These are phyloP conservation scores for Candida caryicola DNA, from an alignment of 805 yeast species.

Conservation along the genomic window DNA sequence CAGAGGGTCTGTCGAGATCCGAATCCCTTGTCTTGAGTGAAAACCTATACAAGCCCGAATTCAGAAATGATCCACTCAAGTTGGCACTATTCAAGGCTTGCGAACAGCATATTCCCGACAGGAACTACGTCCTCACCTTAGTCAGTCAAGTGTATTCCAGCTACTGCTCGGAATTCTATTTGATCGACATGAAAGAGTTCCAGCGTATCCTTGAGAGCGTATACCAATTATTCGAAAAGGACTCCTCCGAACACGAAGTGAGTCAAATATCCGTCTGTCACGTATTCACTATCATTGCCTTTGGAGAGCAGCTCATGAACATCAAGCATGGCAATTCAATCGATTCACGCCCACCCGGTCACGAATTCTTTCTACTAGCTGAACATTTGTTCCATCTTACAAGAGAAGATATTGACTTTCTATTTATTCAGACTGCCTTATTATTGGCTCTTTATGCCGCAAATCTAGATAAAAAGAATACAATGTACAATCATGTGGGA, in stretches of 20 bases:
- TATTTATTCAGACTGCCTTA: constrained; percentile 35
- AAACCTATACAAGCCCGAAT: constrained; percentile 24
- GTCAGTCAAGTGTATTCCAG: constrained; percentile 25
- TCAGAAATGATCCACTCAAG: constrained; percentile 25
- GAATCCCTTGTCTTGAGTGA: constrained; percentile 9
- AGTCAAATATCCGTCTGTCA: constrained; percentile 11
- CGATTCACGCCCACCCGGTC: constrained; percentile 26
- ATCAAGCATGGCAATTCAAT: constrained; percentile 4
- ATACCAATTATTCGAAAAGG: constrained; percentile 1
- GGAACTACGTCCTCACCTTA: constrained; percentile 19
- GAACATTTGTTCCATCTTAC: constrained; percentile 30
- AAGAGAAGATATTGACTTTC: constrained; percentile 26
- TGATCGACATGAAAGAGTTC: constrained; percentile 26
- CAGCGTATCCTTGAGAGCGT: constrained; percentile 11
- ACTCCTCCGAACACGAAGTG: background rate
- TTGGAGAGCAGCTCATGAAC: constrained; percentile 35
- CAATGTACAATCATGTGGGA: constrained; percentile 39
- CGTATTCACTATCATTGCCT: constrained; percentile 34
- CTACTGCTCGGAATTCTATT: constrained; percentile 35
- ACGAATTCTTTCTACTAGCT: constrained; percentile 31
- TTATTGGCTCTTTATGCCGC: constrained; percentile 36
- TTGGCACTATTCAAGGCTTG: constrained; percentile 20
- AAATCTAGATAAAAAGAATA: constrained; percentile 35
- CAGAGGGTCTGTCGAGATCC: background rate
- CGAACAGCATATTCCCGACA: constrained; percentile 24